Evolutionary conservation across 1,284 basidiomycete species (phyloP).

Genomic region (Mycocalia duriaeana): DNA sequence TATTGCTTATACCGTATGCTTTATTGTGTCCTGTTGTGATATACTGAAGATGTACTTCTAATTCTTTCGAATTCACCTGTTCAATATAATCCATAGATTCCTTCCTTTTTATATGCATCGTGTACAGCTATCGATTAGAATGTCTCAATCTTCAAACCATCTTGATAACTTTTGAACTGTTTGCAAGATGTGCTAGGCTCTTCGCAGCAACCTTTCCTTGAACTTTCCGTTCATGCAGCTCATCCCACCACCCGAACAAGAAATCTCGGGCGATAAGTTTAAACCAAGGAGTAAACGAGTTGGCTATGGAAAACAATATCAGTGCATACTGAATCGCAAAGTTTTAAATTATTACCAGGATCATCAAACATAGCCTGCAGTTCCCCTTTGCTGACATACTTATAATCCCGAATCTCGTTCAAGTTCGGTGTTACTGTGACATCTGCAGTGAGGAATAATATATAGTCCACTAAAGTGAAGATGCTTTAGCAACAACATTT

Average conservation of each 20-base stretch:
- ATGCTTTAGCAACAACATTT: background rate
- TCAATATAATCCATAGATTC: too few relatives aligned
- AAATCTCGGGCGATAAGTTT: conserved; percentile 96
- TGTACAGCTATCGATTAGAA: too few relatives aligned
- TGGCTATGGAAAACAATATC: conserved; percentile 42
- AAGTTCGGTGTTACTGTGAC: conserved; percentile 81
- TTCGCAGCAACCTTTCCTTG: conserved; percentile 65
- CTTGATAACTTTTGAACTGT: conserved; percentile 66
- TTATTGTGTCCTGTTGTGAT: too few relatives aligned
- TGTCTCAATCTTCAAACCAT: too few relatives aligned
- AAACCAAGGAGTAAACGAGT: conserved; percentile 98
- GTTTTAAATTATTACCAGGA: conserved; percentile 43
- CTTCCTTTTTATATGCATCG: too few relatives aligned
- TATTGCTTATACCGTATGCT: conserved; percentile 6
- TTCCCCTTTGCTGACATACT: conserved; percentile 90
- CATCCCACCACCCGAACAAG: conserved; percentile 98
- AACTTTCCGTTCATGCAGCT: conserved; percentile 60
- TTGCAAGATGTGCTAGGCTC: conserved; percentile 62
- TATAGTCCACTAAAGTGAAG: conserved; percentile 82
- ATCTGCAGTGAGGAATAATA: conserved; percentile 89
- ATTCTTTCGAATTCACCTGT: too few relatives aligned
- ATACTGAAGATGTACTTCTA: too few relatives aligned
- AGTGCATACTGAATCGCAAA: conserved; percentile 7
- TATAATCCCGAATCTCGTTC: conserved; percentile 91
- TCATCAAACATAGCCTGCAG: conserved; percentile 89